These are phyloP conservation scores for Alternaria hordeiaustralica DNA, from an alignment of 2,329 filamentous ascomycete genomes.

Conservation along the genomic window DNA sequence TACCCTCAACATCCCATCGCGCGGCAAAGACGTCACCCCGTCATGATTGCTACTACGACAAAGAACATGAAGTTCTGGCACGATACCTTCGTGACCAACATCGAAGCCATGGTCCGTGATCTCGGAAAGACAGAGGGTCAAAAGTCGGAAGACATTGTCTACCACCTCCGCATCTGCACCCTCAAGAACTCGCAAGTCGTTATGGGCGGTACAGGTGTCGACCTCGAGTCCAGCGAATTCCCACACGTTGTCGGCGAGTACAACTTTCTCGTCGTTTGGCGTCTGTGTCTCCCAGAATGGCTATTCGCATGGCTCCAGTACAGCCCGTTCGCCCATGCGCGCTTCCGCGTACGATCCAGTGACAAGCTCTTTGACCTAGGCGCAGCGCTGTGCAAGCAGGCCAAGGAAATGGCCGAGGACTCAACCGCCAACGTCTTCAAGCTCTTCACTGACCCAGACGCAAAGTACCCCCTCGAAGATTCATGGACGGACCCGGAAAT, in stretches of 20 bases:
- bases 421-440: conserved; percentile 17
- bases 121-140: conserved; percentile 16
- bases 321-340: conserved; percentile 18
- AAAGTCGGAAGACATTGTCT: conserved; percentile 25
- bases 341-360: conserved; percentile 26
- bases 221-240: conserved; percentile 21
- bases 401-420: conserved; percentile 1
- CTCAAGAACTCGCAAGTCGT: conserved; percentile 27
- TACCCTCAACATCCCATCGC: conserved; percentile 29
- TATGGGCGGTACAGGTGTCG: conserved; percentile 25
- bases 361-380: conserved; percentile 27
- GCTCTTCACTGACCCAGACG: conserved; percentile 19
- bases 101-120: conserved; percentile 23
- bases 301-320: conserved; percentile 25
- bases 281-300: conserved; percentile 28
- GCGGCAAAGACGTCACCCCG: conserved; percentile 20
- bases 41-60: conserved; percentile 29
- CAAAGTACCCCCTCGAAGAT: conserved; percentile 25
- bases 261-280: conserved; percentile 30
- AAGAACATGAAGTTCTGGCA: conserved; percentile 27
- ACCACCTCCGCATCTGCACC: conserved; percentile 28
- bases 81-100: conserved; percentile 18
- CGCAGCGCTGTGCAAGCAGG: conserved; percentile 20
- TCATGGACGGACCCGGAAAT: conserved; percentile 23
- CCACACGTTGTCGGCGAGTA: conserved; percentile 27